These are phyloP conservation scores for Puccinia brachypodii DNA, from an alignment of 1,284 basidiomycete species.

Conservation along the genomic window DNA sequence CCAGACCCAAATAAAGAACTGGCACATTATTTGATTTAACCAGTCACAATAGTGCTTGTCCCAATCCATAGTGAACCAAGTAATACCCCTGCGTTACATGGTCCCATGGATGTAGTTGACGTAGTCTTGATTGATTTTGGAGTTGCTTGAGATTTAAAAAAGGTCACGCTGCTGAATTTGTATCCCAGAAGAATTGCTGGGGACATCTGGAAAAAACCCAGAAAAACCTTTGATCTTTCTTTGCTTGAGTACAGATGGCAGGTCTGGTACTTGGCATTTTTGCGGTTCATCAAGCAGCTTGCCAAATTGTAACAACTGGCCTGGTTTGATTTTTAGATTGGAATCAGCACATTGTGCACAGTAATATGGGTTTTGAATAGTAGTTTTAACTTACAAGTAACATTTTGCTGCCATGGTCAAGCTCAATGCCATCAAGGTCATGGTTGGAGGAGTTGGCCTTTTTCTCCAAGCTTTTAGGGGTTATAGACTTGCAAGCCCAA, in stretches of 20 bases:
- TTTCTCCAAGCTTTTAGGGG: not conserved
- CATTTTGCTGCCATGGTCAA: not conserved
- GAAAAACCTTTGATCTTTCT: conserved; percentile 15
- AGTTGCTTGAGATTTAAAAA: not conserved
- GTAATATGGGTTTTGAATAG: not conserved
- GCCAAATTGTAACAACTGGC: conserved; percentile 16
- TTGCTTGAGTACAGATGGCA: not conserved
- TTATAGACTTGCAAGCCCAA: not conserved
- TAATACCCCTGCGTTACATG: too few species aligned
- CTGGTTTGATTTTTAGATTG: not conserved
- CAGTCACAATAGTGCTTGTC: not conserved
- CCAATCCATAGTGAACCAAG: conserved; percentile 29
- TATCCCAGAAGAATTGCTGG: not conserved
- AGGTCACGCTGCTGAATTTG: conserved; percentile 1
- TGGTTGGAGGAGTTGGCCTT: not conserved
- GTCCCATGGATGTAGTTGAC: conserved; percentile 2
- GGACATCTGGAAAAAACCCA: not conserved
- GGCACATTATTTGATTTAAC: conserved; percentile 42
- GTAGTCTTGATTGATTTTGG: conserved; percentile 34
- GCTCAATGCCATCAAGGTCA: not conserved
- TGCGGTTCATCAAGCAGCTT: conserved; percentile 12
- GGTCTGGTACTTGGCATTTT: conserved; percentile 8
- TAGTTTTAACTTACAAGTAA: conserved; percentile 8
- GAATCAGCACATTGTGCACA: not conserved
- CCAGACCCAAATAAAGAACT: too few species aligned